These are phyloP conservation scores for Oenanthe javanica DNA, from an alignment of 140 eudicot genomes.

Conservation along the genomic window DNA sequence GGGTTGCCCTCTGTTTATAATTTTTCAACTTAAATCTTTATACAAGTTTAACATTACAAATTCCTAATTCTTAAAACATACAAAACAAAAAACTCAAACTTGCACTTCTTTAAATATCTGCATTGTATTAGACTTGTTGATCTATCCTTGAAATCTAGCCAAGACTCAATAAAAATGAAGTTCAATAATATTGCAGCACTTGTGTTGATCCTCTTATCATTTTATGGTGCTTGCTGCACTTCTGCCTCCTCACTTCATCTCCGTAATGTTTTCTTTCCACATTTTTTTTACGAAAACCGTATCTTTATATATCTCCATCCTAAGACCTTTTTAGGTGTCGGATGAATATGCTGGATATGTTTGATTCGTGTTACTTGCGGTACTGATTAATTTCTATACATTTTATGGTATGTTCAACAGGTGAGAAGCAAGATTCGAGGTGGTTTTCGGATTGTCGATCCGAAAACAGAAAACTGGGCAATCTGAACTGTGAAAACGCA, in stretches of 20 bases:
- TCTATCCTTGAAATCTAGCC: background rate
- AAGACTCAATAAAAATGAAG: background rate
- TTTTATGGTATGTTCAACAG: background rate
- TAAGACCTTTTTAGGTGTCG: too few relatives aligned
- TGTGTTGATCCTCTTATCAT: background rate
- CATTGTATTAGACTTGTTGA: background rate
- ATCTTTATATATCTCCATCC: too few relatives aligned
- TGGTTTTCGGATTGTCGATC: background rate
- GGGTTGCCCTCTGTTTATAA: background rate
- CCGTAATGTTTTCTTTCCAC: background rate
- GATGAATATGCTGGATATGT: too few relatives aligned
- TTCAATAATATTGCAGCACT: background rate
- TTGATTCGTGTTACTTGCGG: too few relatives aligned
- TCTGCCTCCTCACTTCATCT: background rate
- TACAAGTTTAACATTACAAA: background rate
- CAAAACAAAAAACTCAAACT: background rate
- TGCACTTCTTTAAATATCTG: background rate
- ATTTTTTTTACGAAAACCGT: too few relatives aligned
- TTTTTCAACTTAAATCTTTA: background rate
- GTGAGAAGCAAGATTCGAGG: background rate
- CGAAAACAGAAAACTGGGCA: background rate
- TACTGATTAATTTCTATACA: too few relatives aligned
- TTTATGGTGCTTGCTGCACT: background rate
- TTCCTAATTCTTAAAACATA: background rate
- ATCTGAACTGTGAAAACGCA: background rate